A percentile compares a stretch with the other conserved stretches of the same genome.
These are phyloP conservation scores for Ashbya aceris DNA, from an alignment of 1,139 yeast genomes.

Conservation along the genomic window DNA sequence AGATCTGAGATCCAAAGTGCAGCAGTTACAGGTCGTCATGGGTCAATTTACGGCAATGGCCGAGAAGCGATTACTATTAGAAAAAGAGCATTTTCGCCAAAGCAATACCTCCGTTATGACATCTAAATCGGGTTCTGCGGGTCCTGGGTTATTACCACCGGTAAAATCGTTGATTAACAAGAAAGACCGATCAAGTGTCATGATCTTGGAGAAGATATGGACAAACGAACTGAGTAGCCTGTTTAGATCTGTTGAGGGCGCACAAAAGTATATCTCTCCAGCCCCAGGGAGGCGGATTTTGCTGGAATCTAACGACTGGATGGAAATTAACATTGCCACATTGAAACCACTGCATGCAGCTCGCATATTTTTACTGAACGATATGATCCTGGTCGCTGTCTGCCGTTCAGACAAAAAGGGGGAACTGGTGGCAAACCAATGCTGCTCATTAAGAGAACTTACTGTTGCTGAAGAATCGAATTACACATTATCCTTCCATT, in stretches of 20 bases:
- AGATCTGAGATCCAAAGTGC: conserved; percentile 49
- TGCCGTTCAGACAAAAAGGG: conserved; percentile 38
- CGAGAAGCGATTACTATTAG: conserved; percentile 43
- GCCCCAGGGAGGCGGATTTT: conserved; percentile 76
- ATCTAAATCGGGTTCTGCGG: conserved; percentile 4
- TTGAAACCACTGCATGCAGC: conserved; percentile 74
- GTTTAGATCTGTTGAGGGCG: conserved; percentile 82
- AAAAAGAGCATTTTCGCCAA: conserved; percentile 18
- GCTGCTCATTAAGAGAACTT: conserved; percentile 67
- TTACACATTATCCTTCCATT: conserved; percentile 26
- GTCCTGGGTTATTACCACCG: conserved; percentile 20
- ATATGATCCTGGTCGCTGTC: conserved; percentile 65
- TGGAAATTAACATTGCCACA: conserved; percentile 77
- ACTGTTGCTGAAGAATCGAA: conserved; percentile 31
- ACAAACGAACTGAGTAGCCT: conserved; percentile 60
- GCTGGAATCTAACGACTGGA: conserved; percentile 79
- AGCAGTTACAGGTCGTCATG: conserved; percentile 53
- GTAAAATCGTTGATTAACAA: conserved; percentile 20
- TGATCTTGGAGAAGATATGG: conserved; percentile 75
- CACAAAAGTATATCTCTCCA: conserved; percentile 70
- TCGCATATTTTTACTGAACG: conserved; percentile 71
- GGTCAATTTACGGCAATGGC: conserved; percentile 66
- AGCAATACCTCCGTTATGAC: conserved; percentile 9
- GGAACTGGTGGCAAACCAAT: conserved; percentile 60
- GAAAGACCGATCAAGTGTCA: conserved; percentile 58